Conservation (phyloP, 75 land plant genomes). For the Chamaecyparis obtusa region DNA sequence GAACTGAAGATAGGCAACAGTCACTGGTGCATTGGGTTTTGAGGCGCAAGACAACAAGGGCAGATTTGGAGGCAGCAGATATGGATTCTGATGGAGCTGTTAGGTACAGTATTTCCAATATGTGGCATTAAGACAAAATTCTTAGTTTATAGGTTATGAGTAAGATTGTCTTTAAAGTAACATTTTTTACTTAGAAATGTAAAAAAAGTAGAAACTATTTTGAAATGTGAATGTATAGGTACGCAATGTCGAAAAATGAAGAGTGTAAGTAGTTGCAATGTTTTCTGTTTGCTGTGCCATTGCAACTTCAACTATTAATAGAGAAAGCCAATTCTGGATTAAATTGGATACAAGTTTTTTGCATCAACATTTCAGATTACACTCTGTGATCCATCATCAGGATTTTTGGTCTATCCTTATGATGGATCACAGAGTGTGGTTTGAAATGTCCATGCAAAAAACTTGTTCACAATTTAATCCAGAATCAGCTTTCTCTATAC, state of each 20-base stretch:
- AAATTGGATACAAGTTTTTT: no score
- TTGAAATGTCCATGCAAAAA: no score
- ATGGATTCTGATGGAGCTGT: slow-evolving; percentile 74
- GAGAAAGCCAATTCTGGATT: no score
- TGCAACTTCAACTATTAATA: background rate
- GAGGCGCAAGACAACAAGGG: slow-evolving; percentile 45
- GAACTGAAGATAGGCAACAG: slow-evolving; percentile 51
- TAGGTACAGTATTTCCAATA: slow-evolving; percentile 36
- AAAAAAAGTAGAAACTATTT: background rate
- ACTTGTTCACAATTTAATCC: no score
- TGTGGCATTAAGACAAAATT: background rate
- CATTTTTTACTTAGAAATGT: background rate
- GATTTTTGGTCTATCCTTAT: no score
- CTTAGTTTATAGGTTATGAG: background rate
- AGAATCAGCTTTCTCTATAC: no score
- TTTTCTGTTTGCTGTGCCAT: background rate
- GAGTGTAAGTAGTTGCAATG: background rate
- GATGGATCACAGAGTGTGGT: no score
- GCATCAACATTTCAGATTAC: no score
- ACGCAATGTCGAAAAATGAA: background rate
- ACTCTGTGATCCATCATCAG: no score
- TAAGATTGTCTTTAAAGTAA: background rate
- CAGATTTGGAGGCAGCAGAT: slow-evolving; percentile 88
- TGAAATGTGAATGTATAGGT: background rate
- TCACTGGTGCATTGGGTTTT: slow-evolving; percentile 70